Conservation (phyloP, 306 rosid species). For the Geum urbanum region DNA sequence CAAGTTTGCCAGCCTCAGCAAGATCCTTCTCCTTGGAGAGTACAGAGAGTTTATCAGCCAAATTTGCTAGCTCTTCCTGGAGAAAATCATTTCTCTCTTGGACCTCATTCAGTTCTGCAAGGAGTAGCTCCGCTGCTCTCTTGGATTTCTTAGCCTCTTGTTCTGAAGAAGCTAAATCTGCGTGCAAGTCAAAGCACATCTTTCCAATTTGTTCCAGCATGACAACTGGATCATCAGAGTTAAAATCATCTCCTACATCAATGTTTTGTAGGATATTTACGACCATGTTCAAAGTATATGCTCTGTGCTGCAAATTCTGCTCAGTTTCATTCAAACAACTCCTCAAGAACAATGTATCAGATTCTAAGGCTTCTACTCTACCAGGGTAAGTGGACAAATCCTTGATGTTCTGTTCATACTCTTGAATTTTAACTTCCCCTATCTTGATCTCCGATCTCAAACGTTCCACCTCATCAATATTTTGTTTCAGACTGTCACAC, state of each 20-base stretch:
- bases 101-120: conserved; percentile 91
- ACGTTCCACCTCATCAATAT: conserved; percentile 54
- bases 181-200: conserved; percentile 45
- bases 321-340: conserved; percentile 57
- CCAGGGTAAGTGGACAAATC: conserved; percentile 54
- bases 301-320: conserved; percentile 60
- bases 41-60: conserved; percentile 52
- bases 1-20: conserved; percentile 63
- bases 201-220: conserved; percentile 62
- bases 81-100: conserved; percentile 94
- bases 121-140: conserved; percentile 86
- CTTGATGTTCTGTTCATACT: conserved; percentile 53
- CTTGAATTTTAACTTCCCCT: conserved; percentile 45
- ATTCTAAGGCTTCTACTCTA: conserved; percentile 62
- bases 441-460: conserved; percentile 59
- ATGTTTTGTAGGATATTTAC: conserved; percentile 49
- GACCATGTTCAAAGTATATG: conserved; percentile 45
- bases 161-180: conserved; percentile 51
- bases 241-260: conserved; percentile 50
- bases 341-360: conserved; percentile 55
- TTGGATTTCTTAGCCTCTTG: conserved; percentile 76
- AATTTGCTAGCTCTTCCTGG: conserved; percentile 77
- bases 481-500: conserved; percentile 77
- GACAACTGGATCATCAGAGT: conserved; percentile 53
- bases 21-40: conserved; percentile 60